phyloP scores from a whole-genome alignment of 2,329 filamentous ascomycete species.

The Aspergillus costaricaensis region DNA sequence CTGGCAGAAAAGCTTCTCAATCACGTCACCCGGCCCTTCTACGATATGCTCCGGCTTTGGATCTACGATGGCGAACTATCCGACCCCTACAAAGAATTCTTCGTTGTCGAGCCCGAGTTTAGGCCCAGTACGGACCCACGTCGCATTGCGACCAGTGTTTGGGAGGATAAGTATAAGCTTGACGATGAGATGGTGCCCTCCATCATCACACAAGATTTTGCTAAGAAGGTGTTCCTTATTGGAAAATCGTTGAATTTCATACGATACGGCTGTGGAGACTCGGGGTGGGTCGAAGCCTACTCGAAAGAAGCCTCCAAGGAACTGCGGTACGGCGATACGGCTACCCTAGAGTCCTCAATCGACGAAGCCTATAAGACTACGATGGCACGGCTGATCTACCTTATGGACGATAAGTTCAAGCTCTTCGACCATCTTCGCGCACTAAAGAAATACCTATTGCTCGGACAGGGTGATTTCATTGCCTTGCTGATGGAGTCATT shows the following conservation, averaged over 20 bases:
- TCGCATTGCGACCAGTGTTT: slow-evolving; percentile 76
- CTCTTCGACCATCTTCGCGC: slow-evolving; percentile 89
- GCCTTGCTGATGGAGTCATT: slow-evolving; percentile 95
- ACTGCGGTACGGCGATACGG: slow-evolving; percentile 88
- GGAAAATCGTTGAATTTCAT: slow-evolving; percentile 99
- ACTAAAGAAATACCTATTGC: slow-evolving; percentile 88
- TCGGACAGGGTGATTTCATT: slow-evolving; percentile 97
- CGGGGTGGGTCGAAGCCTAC: slow-evolving; percentile 92
- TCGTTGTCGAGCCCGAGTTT: slow-evolving; percentile 77
- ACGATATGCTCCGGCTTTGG: slow-evolving; percentile 93
- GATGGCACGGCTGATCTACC: slow-evolving; percentile 88
- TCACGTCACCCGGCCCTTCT: slow-evolving; percentile 91
- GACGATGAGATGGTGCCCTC: slow-evolving; percentile 84
- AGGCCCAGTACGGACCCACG: slow-evolving; percentile 53
- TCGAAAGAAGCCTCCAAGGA: slow-evolving; percentile 91
- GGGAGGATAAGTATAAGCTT: slow-evolving; percentile 96
- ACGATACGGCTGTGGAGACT: slow-evolving; percentile 89
- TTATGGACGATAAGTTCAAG: slow-evolving; percentile 95
- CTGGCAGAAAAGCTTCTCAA: slow-evolving; percentile 88
- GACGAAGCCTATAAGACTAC: slow-evolving; percentile 97
- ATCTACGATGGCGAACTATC: slow-evolving; percentile 97
- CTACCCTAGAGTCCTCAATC: slow-evolving; percentile 86
- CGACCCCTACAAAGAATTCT: slow-evolving; percentile 95
- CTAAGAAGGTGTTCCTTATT: slow-evolving; percentile 94
- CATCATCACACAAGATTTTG: slow-evolving; percentile 91